A percentile compares a stretch with the other conserved stretches of the same genome.
Conservation (phyloP, 2,329 filamentous ascomycete species). For the Chalara sp. region DNA sequence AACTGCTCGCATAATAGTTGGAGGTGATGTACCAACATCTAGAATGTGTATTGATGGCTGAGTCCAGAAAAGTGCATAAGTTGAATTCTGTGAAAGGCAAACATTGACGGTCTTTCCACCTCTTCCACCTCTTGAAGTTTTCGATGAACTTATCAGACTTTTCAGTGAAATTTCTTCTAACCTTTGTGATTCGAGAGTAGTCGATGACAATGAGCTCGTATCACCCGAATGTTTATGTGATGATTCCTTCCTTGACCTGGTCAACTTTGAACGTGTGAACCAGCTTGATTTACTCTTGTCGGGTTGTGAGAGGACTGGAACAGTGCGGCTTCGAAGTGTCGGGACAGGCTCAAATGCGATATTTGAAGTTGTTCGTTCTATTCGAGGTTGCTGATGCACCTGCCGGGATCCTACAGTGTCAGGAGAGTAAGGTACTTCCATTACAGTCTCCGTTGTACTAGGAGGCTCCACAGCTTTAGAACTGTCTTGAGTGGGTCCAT, state of each 20-base stretch:
- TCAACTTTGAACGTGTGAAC: constrained; percentile 19
- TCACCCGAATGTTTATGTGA: constrained; percentile 25
- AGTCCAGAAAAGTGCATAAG: constrained; percentile 33
- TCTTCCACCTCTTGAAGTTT: constrained; percentile 24
- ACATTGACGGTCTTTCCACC: constrained; percentile 31
- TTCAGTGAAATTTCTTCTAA: constrained; percentile 33
- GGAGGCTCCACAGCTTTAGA: constrained; percentile 1
- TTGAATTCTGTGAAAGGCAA: constrained; percentile 31
- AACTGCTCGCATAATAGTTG: constrained; percentile 27
- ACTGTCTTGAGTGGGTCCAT: constrained; percentile 7
- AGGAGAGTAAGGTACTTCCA: constrained; percentile 11
- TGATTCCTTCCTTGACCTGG: constrained; percentile 19
- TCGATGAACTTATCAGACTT: constrained; percentile 24
- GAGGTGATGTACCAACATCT: constrained; percentile 32
- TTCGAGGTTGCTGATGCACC: constrained; percentile 4
- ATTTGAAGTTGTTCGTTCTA: constrained; percentile 9
- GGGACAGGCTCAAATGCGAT: constrained; percentile 15
- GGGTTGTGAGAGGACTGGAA: constrained; percentile 7
- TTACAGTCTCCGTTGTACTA: not conserved
- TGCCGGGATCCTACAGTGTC: not conserved
- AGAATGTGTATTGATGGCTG: constrained; percentile 32
- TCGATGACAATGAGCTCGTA: constrained; percentile 32
- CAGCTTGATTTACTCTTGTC: constrained; percentile 27
- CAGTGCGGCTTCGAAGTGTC: constrained; percentile 9
- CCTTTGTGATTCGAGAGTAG: constrained; percentile 27